phyloP scores from a whole-genome alignment of 331 rosid genomes.

The Phaseolus coccineus region DNA sequence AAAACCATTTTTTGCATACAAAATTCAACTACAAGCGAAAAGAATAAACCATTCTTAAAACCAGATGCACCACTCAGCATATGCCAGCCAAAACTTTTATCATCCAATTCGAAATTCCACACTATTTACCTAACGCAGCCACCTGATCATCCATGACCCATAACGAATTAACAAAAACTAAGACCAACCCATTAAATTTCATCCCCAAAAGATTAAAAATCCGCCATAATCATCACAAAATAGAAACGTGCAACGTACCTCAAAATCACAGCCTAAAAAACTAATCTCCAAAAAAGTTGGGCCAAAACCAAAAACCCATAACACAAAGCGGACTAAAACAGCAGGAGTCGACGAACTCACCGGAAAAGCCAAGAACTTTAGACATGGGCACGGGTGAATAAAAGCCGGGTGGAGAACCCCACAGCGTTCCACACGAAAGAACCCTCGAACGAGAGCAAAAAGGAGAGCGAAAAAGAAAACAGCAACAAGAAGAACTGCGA shows the following conservation, averaged over 20 bases:
- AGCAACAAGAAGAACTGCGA: background rate
- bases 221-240: background rate
- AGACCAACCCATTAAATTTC: background rate
- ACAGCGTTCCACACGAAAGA: constrained; percentile 52
- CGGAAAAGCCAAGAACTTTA: constrained; percentile 77
- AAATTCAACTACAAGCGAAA: constrained; percentile 15
- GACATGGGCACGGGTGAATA: constrained; percentile 74
- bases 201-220: background rate
- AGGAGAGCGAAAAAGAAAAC: constrained; percentile 50
- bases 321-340: constrained; percentile 4
- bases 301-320: constrained; percentile 35
- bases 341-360: constrained; percentile 45
- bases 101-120: constrained; percentile 5
- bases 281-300: constrained; percentile 12
- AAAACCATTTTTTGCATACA: background rate
- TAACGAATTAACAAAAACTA: constrained; percentile 16
- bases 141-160: constrained; percentile 31
- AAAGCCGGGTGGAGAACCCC: constrained; percentile 55
- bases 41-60: background rate
- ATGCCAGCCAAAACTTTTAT: background rate
- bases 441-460: constrained; percentile 89
- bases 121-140: background rate
- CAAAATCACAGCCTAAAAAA: constrained; percentile 31
- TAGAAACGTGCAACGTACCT: background rate
- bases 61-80: background rate